Evolutionary conservation across 352 stramenopile genomes (phyloP).

Genomic region (Globisporangium carolinianum): DNA sequence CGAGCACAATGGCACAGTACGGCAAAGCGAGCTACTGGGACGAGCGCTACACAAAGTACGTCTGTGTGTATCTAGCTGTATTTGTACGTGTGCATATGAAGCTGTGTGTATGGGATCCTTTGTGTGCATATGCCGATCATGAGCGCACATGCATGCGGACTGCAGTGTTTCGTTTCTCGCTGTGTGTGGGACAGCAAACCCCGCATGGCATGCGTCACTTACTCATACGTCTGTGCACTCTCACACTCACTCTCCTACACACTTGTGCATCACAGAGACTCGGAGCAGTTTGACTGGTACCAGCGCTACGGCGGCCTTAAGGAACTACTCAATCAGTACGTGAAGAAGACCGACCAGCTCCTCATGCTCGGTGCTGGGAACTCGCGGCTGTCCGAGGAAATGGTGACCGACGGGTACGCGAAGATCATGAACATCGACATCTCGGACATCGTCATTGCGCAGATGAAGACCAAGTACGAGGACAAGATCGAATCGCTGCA

Average conservation of each 20-base stretch:
- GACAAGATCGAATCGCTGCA: constrained; percentile 87
- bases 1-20: constrained; percentile 78
- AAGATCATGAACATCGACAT: constrained; percentile 96
- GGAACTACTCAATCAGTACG: constrained; percentile 86
- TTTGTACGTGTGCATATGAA: background rate
- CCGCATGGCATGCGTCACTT: too few relatives aligned
- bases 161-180: too few relatives aligned
- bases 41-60: constrained; percentile 91
- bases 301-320: constrained; percentile 90
- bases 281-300: constrained; percentile 94
- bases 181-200: too few relatives aligned
- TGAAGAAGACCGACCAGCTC: constrained; percentile 92
- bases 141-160: too few relatives aligned
- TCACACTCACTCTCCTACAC: background rate
- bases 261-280: constrained; percentile 44
- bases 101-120: too few relatives aligned
- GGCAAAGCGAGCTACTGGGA: constrained; percentile 93
- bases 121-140: too few relatives aligned
- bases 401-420: constrained; percentile 94
- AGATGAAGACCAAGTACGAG: constrained; percentile 92
- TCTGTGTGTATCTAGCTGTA: background rate
- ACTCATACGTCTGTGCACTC: background rate
- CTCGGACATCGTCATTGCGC: constrained; percentile 91
- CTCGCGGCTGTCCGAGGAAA: constrained; percentile 92
- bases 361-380: constrained; percentile 92